Base-by-base conservation (phyloP, 2,329 filamentous ascomycete genomes). In the Colletotrichum agaves region DNA sequence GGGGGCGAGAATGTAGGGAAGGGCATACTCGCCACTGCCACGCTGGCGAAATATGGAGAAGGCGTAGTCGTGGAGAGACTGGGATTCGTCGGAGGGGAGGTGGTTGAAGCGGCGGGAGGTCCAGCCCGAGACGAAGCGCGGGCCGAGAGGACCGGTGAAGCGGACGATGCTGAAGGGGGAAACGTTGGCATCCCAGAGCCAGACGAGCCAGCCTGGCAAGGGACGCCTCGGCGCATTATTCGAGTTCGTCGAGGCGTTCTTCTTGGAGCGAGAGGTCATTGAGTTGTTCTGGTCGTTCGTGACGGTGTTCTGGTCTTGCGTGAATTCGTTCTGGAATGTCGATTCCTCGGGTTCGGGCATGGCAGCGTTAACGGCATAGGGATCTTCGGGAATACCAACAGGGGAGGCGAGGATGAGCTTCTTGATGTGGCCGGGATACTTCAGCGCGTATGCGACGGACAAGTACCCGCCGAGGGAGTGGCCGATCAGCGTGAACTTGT, bases 401-500 rank as follows among this genome's bases (percentile, higher is more conserved):
- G 96, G 96, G 0, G 93, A 97, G 0, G 93, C 96, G 33, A 99
- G 87, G 70, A 99, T 97, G 70, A 99, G 88, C 82, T 99, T 99
- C 81, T 99, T 97, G 37, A 99, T 81, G 72, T 89, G 93, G 13
- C 95, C 95, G 0, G 96, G 96, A 75, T 99, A 99, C 78, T 99
- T 99, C 67, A 98, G 85, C 1, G 96, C 94, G 76, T 99, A 99
- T 19, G 94, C 94, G 0, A 97, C 91, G 4, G 95, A 94, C 77
- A 99, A 91, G 76, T 99, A 99, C 5, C 96, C 96, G 62, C 96
- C 96, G 52, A 99, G 84, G 50, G 93, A 97, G 81, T 99, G 96
- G 1, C 95, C 96, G 7, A 98, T 85, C 3, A 99, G 85, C 0
- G 96, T 99, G 76, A 99, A 98, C 71, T 91, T 91, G 56, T 99